Evolutionary conservation across 495 filamentous ascomycete species (phyloP), one percentile per base, ranked within the genome.

Genomic region (Ascodesmis nigricans): DNA sequence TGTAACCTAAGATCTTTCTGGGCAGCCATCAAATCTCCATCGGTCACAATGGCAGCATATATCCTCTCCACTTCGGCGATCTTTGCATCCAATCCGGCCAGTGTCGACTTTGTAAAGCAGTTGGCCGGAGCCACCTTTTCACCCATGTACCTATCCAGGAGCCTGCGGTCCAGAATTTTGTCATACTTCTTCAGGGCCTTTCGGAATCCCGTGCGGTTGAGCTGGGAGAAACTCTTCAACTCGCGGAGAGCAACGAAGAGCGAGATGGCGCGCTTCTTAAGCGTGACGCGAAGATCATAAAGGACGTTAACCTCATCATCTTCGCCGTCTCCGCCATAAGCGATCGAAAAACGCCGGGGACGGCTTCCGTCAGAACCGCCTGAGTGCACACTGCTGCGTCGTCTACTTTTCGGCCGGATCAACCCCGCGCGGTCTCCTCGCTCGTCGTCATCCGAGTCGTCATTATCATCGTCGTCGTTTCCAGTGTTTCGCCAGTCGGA

Each of bases 181-280:
- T 99, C 87, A 50, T 87, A 99, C 53, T 99, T 99, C 60, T 99
- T 99, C 44, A 92, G 56, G 2, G 82, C 81, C 56, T 99, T 99
- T 26, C 70, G 65, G 56, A 99, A 99, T 2, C 87, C 87, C 0
- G 87, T 99, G 56, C 71, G 73, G 61, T 99, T 99, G 27, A 99
- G 63, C 57, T 99, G 87, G 34, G 87, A 70, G 52, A 83, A 99
- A 9, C 83, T 92, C 52, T 91, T 80, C 36, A 99, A 66, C 44
- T 91, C 87, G 57, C 87, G 92, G n/a, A 95, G 58, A 37, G 76
- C 73, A 33, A 95, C 90, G 46, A 92, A 99, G 32, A 78, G 58
- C 46, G 73, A 75, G 36, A 90, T 68, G 29, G 75, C 71, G 21
- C 82, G 67, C 58, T 90, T 93, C 61, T 95, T 95, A 45, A 95